A percentile compares a stretch with the other conserved stretches of the same genome.
Conservation (phyloP, 805 yeast genomes). For the Cyberlindnera nakhonratchasimensis region DNA sequence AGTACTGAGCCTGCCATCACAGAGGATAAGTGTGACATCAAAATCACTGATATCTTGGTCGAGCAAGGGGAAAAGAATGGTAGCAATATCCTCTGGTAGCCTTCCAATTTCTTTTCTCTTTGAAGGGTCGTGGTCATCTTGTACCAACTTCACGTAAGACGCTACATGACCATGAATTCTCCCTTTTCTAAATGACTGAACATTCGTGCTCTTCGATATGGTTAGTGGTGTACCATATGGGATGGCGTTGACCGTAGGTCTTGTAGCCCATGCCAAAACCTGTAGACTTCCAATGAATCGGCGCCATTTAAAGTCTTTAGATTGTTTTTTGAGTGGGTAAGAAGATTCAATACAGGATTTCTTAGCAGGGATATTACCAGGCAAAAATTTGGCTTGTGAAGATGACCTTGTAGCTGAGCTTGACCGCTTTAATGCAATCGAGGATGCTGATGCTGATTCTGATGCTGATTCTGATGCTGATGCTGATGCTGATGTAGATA, state of each 20-base stretch:
- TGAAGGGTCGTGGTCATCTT: slow-evolving; percentile 24
- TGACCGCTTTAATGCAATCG: not conserved
- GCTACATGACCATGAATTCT: slow-evolving; percentile 29
- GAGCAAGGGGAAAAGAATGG: slow-evolving; percentile 60
- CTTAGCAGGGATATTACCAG: not conserved
- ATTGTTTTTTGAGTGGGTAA: not conserved
- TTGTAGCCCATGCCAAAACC: slow-evolving; percentile 67
- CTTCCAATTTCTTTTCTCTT: slow-evolving; percentile 66
- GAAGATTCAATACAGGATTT: not conserved
- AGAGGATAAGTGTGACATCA: slow-evolving; percentile 54
- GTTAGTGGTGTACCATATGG: slow-evolving; percentile 42
- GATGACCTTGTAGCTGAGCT: not conserved
- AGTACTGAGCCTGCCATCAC: slow-evolving; percentile 54
- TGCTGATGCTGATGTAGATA: not conserved
- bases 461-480: not conserved
- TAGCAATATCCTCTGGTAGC: slow-evolving; percentile 65
- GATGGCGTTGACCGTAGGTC: slow-evolving; percentile 52
- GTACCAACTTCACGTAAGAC: slow-evolving; percentile 32
- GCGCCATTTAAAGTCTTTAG: slow-evolving; percentile 29
- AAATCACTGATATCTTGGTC: slow-evolving; percentile 53
- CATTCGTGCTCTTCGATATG: slow-evolving; percentile 36
- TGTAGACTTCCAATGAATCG: slow-evolving; percentile 58
- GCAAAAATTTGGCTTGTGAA: not conserved
- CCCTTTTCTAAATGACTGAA: slow-evolving; percentile 21
- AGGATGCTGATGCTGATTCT: not conserved